These are phyloP conservation scores for Phytopythium sindhum DNA, from an alignment of 352 stramenopile species.

Conservation along the genomic window DNA sequence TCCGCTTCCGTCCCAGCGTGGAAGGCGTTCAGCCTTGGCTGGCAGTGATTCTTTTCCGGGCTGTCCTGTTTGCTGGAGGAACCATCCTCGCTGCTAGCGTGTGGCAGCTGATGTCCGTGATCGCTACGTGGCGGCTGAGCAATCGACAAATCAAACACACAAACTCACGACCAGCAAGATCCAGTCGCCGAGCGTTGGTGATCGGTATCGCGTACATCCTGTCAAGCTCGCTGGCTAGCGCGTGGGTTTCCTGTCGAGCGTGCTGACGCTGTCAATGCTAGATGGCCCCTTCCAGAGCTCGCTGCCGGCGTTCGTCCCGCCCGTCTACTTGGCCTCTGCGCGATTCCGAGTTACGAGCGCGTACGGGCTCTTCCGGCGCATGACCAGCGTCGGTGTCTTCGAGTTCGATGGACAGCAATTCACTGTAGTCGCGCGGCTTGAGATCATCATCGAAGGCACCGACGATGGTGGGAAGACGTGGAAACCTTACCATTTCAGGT, in stretches of 20 bases:
- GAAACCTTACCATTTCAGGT: constrained; percentile 78
- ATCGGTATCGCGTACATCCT: constrained; percentile 27
- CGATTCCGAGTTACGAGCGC: constrained; percentile 45
- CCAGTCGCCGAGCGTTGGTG: background rate
- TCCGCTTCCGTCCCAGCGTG: constrained; percentile 31
- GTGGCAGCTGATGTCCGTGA: constrained; percentile 25
- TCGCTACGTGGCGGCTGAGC: background rate
- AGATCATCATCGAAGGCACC: constrained; percentile 87
- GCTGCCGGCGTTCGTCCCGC: constrained; percentile 23
- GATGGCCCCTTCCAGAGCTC: constrained; percentile 33
- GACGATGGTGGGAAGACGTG: constrained; percentile 54
- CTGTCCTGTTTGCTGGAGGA: constrained; percentile 14
- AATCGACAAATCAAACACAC: background rate
- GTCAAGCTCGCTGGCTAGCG: constrained; percentile 14
- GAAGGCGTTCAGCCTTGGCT: constrained; percentile 44
- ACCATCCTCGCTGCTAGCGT: constrained; percentile 13
- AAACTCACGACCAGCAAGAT: background rate
- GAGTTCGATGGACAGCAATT: constrained; percentile 18
- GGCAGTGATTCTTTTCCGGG: constrained; percentile 23
- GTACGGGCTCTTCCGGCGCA: constrained; percentile 88
- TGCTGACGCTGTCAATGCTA: constrained; percentile 37
- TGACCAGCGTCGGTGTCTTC: constrained; percentile 82
- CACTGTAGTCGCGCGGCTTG: constrained; percentile 75
- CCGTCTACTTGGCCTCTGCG: constrained; percentile 24
- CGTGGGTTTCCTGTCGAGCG: constrained; percentile 39